A percentile compares a stretch with the other conserved stretches of the same genome.
These are phyloP conservation scores for Pleoardoris graminearum DNA, from an alignment of 2,329 filamentous ascomycete genomes.

Conservation along the genomic window DNA sequence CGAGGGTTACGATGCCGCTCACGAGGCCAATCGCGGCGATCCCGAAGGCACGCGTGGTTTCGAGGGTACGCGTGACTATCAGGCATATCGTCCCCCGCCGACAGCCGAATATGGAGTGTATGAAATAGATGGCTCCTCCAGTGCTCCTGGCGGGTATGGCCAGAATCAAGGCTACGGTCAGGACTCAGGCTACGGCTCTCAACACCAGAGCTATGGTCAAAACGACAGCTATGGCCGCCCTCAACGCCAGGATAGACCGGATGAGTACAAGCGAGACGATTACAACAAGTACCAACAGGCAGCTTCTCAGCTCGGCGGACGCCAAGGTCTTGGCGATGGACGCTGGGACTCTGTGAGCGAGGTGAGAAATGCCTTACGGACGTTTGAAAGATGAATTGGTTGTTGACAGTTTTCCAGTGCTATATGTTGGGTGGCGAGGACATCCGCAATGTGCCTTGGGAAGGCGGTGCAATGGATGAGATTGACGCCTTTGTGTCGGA, in stretches of 20 bases:
- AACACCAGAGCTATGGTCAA: conserved; percentile 25
- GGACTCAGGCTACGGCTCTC: conserved; percentile 24
- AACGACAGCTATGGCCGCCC: conserved; percentile 8
- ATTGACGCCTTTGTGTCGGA: conserved; percentile 66
- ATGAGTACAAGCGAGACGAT: conserved; percentile 33
- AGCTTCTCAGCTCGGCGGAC: conserved; percentile 58
- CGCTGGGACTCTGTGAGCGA: conserved; percentile 76
- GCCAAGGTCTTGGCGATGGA: conserved; percentile 50
- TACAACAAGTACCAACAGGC: conserved; percentile 75
- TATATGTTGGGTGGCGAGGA: conserved; percentile 81
- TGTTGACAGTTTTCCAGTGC: conserved; percentile 39
- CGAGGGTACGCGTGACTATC: conserved; percentile 24
- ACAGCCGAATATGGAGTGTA: conserved; percentile 44
- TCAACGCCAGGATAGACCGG: conserved; percentile 26
- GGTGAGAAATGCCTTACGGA: not conserved
- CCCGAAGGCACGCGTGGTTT: conserved; percentile 33
- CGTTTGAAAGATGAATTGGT: not conserved
- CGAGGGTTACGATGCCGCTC: conserved; percentile 63
- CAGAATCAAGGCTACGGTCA: conserved; percentile 14
- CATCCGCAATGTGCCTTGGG: conserved; percentile 66
- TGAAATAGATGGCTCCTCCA: conserved; percentile 33
- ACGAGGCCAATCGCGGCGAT: conserved; percentile 43
- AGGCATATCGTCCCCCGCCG: conserved; percentile 40
- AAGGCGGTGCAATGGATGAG: conserved; percentile 57
- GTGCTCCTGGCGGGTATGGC: conserved; percentile 11